Percentiles rank a stretch among this genome's conserved stretches.
Evolutionary conservation across 2,329 filamentous ascomycete genomes (phyloP).

Genomic region (Trichophyton mentagrophytes): DNA sequence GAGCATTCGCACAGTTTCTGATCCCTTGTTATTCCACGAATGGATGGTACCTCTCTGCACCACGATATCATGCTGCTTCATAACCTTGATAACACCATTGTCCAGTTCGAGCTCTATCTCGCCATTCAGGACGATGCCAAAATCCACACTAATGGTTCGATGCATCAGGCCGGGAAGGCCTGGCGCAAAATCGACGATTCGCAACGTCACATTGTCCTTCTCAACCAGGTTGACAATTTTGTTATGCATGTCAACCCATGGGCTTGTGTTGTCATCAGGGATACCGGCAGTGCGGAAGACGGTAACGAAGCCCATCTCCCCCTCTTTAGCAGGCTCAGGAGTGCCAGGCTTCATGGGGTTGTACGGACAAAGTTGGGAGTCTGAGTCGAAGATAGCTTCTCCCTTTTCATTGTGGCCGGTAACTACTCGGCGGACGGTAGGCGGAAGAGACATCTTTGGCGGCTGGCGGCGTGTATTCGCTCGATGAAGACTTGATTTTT

Average conservation of each 20-base stretch:
- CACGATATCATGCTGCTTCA: conserved; percentile 19
- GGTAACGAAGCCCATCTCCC: conserved; percentile 17
- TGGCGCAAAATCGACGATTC: conserved; percentile 20
- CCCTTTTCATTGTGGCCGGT: conserved; percentile 19
- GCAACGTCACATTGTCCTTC: conserved; percentile 13
- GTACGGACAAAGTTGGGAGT: conserved; percentile 16
- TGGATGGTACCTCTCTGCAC: conserved; percentile 22
- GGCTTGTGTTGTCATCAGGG: conserved; percentile 14
- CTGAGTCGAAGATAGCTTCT: conserved; percentile 19
- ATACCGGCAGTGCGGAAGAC: conserved; percentile 17
- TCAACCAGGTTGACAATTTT: conserved; percentile 16
- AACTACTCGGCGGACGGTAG: conserved; percentile 16
- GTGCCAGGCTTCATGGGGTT: conserved; percentile 12
- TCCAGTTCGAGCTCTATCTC: conserved; percentile 21
- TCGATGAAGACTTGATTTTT: neutral
- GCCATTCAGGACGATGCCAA: conserved; percentile 21
- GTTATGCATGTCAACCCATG: conserved; percentile 17
- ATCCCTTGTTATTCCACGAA: conserved; percentile 16
- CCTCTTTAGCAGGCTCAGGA: conserved; percentile 8
- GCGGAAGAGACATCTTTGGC: conserved; percentile 4
- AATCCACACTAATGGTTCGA: conserved; percentile 20
- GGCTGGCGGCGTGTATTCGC: neutral
- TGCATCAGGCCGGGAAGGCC: conserved; percentile 15
- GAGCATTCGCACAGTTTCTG: conserved; percentile 14
- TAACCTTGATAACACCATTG: conserved; percentile 17